Evolutionary conservation across 257 asterid species (phyloP).

Genomic region (Solanum tarapatanum): DNA sequence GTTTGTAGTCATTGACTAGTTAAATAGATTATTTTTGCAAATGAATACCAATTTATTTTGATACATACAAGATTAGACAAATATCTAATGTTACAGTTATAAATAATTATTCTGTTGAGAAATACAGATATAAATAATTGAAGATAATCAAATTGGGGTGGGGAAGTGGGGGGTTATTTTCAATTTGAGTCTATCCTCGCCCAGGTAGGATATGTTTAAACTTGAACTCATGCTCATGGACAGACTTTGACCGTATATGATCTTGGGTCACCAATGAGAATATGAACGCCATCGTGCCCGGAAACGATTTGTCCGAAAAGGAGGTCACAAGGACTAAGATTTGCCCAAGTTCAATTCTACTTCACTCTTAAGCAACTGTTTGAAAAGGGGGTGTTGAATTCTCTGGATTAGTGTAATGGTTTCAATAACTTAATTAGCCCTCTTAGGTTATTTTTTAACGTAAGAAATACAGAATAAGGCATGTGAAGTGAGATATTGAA

Average conservation of each 20-base stretch:
- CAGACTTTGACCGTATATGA: neutral
- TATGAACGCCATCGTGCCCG: neutral
- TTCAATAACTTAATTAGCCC: neutral
- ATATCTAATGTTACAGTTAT: neutral
- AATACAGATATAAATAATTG: neutral
- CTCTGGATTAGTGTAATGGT: neutral
- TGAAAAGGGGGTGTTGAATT: neutral
- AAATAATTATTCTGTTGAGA: neutral
- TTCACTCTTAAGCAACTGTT: neutral
- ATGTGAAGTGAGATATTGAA: neutral
- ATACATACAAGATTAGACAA: neutral
- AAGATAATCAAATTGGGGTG: neutral
- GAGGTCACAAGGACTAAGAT: neutral
- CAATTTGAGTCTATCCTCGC: neutral
- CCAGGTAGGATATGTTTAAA: neutral
- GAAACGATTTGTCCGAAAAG: neutral
- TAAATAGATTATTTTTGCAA: neutral
- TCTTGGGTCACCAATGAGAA: neutral
- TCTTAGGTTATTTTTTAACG: neutral
- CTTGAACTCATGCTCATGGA: neutral
- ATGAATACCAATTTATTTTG: neutral
- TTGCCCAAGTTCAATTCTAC: neutral
- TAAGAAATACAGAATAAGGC: neutral
- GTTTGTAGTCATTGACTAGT: neutral
- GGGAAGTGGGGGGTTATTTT: neutral